Conservation (phyloP, 1,139 yeast genomes). For the Geotrichum fermentans region DNA sequence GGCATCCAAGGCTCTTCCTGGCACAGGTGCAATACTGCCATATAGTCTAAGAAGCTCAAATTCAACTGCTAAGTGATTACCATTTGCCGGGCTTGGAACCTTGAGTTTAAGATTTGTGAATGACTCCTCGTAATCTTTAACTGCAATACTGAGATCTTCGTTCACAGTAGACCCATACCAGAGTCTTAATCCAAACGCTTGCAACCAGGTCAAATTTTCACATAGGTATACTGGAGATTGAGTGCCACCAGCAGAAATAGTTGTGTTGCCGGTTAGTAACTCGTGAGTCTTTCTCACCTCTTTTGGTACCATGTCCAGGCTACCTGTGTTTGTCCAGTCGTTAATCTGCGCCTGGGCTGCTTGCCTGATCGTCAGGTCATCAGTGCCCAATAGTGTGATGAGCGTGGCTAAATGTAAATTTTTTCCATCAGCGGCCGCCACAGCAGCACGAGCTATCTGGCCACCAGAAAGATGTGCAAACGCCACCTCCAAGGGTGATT, state of each 20-base stretch:
- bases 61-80: slow-evolving; percentile 29
- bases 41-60: slow-evolving; percentile 42
- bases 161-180: slow-evolving; percentile 53
- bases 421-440: slow-evolving; percentile 51
- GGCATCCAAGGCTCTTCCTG: slow-evolving; percentile 26
- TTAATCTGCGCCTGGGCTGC: slow-evolving; percentile 59
- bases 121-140: slow-evolving; percentile 33
- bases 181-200: slow-evolving; percentile 53
- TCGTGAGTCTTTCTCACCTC: slow-evolving; percentile 56
- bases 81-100: slow-evolving; percentile 28
- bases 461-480: slow-evolving; percentile 54
- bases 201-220: slow-evolving; percentile 59
- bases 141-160: slow-evolving; percentile 39
- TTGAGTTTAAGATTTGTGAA: slow-evolving; percentile 24
- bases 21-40: slow-evolving; percentile 36
- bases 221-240: slow-evolving; percentile 37
- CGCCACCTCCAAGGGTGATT: slow-evolving; percentile 47
- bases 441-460: slow-evolving; percentile 57
- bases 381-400: slow-evolving; percentile 67
- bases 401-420: slow-evolving; percentile 67
- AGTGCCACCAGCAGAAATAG: slow-evolving; percentile 31
- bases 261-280: slow-evolving; percentile 53
- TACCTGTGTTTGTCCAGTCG: slow-evolving; percentile 54
- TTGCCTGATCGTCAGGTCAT: slow-evolving; percentile 46
- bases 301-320: slow-evolving; percentile 46